A percentile compares a stretch with the other conserved stretches of the same genome.
These are phyloP conservation scores for Omphalotus guepiniiformis DNA, from an alignment of 768 basidiomycete species.

Conservation along the genomic window DNA sequence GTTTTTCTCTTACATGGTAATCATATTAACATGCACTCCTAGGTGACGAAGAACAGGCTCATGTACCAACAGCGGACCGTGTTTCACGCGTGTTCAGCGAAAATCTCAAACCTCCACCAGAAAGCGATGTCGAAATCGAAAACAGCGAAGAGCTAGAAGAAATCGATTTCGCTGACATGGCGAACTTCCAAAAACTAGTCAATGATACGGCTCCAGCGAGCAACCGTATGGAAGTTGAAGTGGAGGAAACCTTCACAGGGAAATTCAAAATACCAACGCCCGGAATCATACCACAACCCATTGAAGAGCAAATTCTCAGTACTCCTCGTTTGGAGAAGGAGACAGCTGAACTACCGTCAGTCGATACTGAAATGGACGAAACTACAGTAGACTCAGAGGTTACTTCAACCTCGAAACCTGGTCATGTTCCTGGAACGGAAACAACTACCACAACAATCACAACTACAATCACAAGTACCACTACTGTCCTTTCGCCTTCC, in stretches of 20 bases:
- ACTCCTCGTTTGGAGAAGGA: too few relatives aligned
- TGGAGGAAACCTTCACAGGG: conserved; percentile 10
- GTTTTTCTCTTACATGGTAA: too few relatives aligned
- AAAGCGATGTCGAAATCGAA: conserved; percentile 27
- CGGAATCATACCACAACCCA: neutral
- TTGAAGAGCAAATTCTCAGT: too few relatives aligned
- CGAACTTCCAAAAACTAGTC: conserved; percentile 38
- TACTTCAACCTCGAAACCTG: too few relatives aligned
- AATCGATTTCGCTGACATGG: conserved; percentile 65
- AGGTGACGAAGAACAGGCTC: conserved; percentile 49
- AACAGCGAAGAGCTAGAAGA: conserved; percentile 43
- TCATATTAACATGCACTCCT: conserved; percentile 4
- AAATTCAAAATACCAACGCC: conserved; percentile 1
- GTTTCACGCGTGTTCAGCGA: conserved; percentile 61
- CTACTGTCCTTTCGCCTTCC: too few relatives aligned
- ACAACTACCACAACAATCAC: too few relatives aligned
- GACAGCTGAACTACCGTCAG: too few relatives aligned
- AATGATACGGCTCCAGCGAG: conserved; percentile 21
- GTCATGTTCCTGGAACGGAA: too few relatives aligned
- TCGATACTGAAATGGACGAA: too few relatives aligned
- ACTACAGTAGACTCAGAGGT: too few relatives aligned
- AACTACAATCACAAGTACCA: too few relatives aligned
- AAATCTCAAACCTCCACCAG: conserved; percentile 18
- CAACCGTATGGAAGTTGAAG: neutral
- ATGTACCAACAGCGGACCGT: conserved; percentile 67